Evolutionary conservation across 805 yeast species (phyloP), one percentile per base, ranked within the genome.

Genomic region (Ogataea dorogensis): DNA sequence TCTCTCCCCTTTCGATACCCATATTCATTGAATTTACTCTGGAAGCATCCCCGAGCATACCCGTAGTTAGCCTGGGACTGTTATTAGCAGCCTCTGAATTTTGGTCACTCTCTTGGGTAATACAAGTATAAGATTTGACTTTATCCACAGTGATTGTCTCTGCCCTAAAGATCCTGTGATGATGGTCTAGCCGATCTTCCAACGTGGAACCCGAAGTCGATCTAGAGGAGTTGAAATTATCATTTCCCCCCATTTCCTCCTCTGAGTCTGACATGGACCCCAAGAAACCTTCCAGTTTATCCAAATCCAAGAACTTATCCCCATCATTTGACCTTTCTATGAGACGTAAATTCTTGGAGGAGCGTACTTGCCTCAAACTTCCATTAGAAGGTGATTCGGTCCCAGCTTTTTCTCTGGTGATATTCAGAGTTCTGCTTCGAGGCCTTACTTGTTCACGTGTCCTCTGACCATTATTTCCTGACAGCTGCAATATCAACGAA

Each of bases 201-300:
- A n/a, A n/a, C n/a, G n/a, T n/a, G n/a, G n/a, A n/a, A n/a, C n/a
- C n/a, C n/a, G n/a, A n/a, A n/a, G n/a, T n/a, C n/a, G n/a, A n/a
- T n/a, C n/a, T 4, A 30, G 25, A 20, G 36, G 28, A 8, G 47
- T 38, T 3, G 27, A 38, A 8, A 34, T 36, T 7, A 37, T 44
- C 10, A 28, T 35, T 16, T 26, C 17, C n/a, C n/a, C n/a, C n/a
- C 7, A 33, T 26, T 2, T 44, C 49, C 11, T 43, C 48, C 7
- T 50, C 60, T 2, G 58, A 47, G 22, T 49, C 60, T 9, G 61
- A 51, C 7, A 20, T 46, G 2, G 47, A 43, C 5, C 49, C 53
- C 44, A 59, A 55, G 33, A 54, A 59, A 25, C 61, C 54, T 17
- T 53, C 54, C 18, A 59, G 44, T 32, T 59, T 59, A 11, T 43